Base-by-base conservation (phyloP, 352 stramenopile species). In the Phytophthora quininea region DNA sequence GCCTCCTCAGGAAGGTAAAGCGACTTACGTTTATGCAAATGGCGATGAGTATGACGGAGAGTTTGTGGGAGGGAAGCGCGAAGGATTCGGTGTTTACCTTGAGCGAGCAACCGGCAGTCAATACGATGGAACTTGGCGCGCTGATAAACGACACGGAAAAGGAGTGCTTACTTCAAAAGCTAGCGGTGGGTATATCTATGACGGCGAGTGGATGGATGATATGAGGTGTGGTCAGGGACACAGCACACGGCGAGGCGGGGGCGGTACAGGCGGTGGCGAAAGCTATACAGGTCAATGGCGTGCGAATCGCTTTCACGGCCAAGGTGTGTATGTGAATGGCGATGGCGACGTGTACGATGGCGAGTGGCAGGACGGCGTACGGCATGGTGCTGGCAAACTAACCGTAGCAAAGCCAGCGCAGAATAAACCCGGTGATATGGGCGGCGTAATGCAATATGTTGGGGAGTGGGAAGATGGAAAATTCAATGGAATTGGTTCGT, bases 1-100 rank as follows among this genome's bases (percentile, higher is more conserved):
- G 0, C 71, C 80, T n/a, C 86, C 86, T 3, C 51, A 78, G 5
- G 71, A 89, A 60, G 86, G 86, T 0, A 71, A 65, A 4, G 67
- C 73, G 0, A 65, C 40, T 0, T 94, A 91, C 52, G 82, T 66
- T 12, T 93, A 93, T 47, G 55, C 74, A 15, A 92, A 88, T 54
- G 88, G 88, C 1, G 89, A 97, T 52, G 79, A 84, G 54, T 97
- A 96, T 56, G 86, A 92, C 3, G 89, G 89, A 4, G 61, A 86
- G 8, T 94, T 93, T 67, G 52, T 71, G 32, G 53, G 73, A n/a
- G 77, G 84, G 1, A 91, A 79, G 50, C 80, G 89, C 51, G 79
- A 97, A 45, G 88, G 89, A 42, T 84, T 76, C 49, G 89, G 89
- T 4, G 67, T 89, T 4, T 96, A 96, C 64, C 58, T 89, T 15